Evolutionary conservation across 768 basidiomycete genomes (phyloP), one percentile per base, ranked within the genome.

Genomic region (Pseudohyphozyma bogoriensis): DNA sequence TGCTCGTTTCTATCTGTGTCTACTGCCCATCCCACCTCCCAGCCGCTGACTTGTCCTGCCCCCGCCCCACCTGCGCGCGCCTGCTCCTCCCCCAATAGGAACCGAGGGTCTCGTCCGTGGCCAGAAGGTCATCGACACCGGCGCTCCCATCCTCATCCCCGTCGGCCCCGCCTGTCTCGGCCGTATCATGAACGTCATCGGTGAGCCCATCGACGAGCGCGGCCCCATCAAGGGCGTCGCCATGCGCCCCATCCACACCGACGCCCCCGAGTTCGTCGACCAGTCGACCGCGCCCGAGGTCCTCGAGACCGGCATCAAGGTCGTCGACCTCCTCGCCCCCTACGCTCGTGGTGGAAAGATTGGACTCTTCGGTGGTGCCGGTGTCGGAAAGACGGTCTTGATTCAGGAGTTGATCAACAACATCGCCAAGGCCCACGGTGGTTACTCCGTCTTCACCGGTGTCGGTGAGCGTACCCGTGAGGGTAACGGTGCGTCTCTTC

Each of bases 321-420:
- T 99, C 74, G 95, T 99, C 76, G 95, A 99, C 77, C 86, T 99
- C 68, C 86, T 99, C 69, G 95, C 95, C 56, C 95, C 95, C 61
- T 99, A 99, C 74, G 95, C 95, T 70, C 92, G 95, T 85, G 95
- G 95, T 80, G 95, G 95, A 78, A 99, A 99, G 79, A 97, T 99
- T 76, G 95, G 95, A 82, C 87, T 99, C 72, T 95, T 99, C 79
- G 95, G 95, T 73, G 95, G 95, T 86, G 95, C 95, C 70, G 95
- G 95, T 86, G 95, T 99, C 79, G 95, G 95, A 72, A 99, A 99
- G 83, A 97, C 95, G 59, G 95, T 99, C 74, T 80, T 97, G 78
- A 96, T 97, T 77, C 93, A 96, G 77, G 67, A 66, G 64, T 86
- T 99, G 74, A 99, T 99, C 80, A 97, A 99, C 85, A 99, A 99